Evolutionary conservation across 2,329 filamentous ascomycete genomes (phyloP).

Genomic region (Grosmannia huntii): DNA sequence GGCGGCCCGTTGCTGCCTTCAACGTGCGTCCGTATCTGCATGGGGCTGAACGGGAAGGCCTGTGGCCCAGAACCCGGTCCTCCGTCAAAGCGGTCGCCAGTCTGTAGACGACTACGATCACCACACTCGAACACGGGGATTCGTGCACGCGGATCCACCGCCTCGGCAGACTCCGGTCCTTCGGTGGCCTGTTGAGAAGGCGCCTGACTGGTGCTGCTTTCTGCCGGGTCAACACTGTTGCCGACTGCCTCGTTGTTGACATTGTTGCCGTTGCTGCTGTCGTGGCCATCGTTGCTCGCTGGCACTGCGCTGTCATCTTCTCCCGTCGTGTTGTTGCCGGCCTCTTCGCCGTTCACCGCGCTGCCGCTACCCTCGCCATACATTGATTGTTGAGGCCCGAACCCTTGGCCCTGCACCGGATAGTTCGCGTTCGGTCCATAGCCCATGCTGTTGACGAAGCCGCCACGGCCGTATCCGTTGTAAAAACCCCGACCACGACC

Average conservation of each 20-base stretch:
- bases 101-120: not conserved
- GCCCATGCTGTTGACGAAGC: slow-evolving; percentile 18
- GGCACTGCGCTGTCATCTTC: not conserved
- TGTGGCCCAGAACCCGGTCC: not conserved
- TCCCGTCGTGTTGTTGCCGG: not conserved
- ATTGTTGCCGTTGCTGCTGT: not conserved
- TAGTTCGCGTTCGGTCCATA: not conserved
- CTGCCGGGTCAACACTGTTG: slow-evolving; percentile 6
- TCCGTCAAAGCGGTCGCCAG: not conserved
- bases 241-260: slow-evolving; percentile 15
- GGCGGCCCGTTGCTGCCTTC: slow-evolving; percentile 4
- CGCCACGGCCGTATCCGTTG: slow-evolving; percentile 42
- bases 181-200: not conserved
- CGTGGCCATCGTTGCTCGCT: not conserved
- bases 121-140: slow-evolving; percentile 6
- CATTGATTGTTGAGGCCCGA: not conserved
- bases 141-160: not conserved
- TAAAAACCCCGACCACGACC: slow-evolving; percentile 53
- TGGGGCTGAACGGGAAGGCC: not conserved
- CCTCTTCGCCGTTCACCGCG: not conserved
- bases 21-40: not conserved
- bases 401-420: not conserved
- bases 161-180: not conserved
- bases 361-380: not conserved
- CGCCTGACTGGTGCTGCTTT: not conserved